phyloP scores from a whole-genome alignment of 768 basidiomycete species.

The Phylloporus scabripes region DNA sequence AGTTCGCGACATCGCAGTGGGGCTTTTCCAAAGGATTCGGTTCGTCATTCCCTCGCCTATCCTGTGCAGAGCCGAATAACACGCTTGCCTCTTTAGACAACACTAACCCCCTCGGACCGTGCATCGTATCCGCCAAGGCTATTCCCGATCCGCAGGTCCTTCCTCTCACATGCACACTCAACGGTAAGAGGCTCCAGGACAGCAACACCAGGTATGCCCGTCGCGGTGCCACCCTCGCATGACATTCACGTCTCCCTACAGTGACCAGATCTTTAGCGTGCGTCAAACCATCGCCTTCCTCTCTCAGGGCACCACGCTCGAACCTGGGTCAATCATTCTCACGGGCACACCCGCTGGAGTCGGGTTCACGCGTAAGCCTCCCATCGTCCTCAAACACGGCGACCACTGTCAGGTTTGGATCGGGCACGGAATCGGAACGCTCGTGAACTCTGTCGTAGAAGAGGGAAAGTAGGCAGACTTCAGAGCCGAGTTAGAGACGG shows the following conservation, averaged over 20 bases:
- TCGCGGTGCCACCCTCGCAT: no score
- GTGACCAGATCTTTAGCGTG: conserved; percentile 78
- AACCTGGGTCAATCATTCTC: conserved; percentile 75
- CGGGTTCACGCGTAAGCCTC: conserved; percentile 70
- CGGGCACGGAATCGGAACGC: conserved; percentile 69
- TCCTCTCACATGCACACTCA: conserved; percentile 57
- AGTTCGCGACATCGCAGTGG: conserved; percentile 81
- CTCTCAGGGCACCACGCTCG: conserved; percentile 79
- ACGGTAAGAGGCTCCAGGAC: conserved; percentile 65
- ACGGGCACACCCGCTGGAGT: conserved; percentile 82
- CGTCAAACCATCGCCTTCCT: conserved; percentile 74
- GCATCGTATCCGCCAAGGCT: conserved; percentile 59
- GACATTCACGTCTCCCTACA: conserved; percentile 23
- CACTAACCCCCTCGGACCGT: conserved; percentile 70
- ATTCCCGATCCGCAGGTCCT: conserved; percentile 66
- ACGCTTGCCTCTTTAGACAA: conserved; percentile 21
- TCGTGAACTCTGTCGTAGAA: conserved; percentile 74
- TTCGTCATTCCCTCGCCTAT: conserved; percentile 23
- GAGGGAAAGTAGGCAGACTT: conserved; percentile 40
- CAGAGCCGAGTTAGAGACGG: no score
- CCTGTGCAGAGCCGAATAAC: not conserved
- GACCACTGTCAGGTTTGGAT: conserved; percentile 68
- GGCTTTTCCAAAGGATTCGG: conserved; percentile 85
- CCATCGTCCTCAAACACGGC: conserved; percentile 65
- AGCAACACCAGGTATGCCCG: conserved; percentile 61